These are phyloP conservation scores for Cardamine resedifolia DNA, from an alignment of 345 rosid species.

Conservation along the genomic window DNA sequence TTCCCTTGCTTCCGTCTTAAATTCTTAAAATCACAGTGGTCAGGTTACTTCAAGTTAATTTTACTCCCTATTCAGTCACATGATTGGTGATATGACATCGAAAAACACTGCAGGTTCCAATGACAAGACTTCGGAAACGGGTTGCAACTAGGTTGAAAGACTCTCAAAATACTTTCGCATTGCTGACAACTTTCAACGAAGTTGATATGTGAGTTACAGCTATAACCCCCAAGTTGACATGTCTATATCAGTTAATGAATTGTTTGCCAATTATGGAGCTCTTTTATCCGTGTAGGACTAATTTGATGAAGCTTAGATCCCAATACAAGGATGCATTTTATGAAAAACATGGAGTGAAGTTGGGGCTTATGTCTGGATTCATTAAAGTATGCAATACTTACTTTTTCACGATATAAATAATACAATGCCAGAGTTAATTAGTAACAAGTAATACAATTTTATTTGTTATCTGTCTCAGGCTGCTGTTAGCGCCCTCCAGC, in stretches of 20 bases:
- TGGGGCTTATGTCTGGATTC: no score
- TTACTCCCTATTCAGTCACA: background rate
- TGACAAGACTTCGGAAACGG: no score
- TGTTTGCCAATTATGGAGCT: background rate
- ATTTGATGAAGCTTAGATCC: no score
- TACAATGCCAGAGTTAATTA: background rate
- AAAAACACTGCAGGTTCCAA: no score
- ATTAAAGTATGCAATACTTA: conserved; percentile 41
- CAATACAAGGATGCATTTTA: no score
- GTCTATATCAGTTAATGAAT: background rate
- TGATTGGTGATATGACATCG: no score
- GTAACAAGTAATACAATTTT: background rate
- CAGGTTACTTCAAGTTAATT: background rate
- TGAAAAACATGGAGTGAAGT: no score
- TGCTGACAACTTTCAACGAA: no score
- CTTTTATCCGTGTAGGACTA: conserved; percentile 35
- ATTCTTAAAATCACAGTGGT: background rate
- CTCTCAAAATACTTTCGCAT: no score
- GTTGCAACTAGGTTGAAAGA: no score
- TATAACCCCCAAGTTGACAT: no score
- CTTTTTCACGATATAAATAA: background rate
- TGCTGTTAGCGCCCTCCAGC: conserved; percentile 86
- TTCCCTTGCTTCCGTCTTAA: background rate
- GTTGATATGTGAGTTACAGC: no score
- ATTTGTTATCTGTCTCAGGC: conserved; percentile 54